Evolutionary conservation across 163 green algal genomes (phyloP).

Genomic region (Smithsoniella earleae): DNA sequence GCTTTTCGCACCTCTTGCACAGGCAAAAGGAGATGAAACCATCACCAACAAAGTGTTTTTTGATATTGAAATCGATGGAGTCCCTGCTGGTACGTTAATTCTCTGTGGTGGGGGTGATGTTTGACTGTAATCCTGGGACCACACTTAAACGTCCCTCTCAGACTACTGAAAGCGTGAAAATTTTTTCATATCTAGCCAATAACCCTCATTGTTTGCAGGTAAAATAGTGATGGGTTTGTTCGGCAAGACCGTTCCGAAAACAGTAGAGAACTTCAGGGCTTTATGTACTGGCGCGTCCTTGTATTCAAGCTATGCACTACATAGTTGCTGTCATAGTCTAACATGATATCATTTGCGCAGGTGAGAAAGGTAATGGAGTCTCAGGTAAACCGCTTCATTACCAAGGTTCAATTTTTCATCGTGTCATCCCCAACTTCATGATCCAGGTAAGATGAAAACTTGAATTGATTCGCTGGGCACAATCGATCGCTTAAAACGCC

Average conservation of each 20-base stretch:
- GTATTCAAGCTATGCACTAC: too few species aligned
- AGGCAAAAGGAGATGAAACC: constrained; percentile 8
- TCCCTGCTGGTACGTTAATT: constrained; percentile 68
- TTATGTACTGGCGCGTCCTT: constrained; percentile 61
- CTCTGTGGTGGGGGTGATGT: neutral
- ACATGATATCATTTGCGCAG: too few species aligned
- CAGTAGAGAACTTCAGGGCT: constrained; percentile 80
- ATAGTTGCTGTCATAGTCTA: too few species aligned
- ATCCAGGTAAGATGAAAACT: too few species aligned
- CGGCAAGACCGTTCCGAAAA: constrained; percentile 86
- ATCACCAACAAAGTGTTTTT: constrained; percentile 53
- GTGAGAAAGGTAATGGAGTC: constrained; percentile 75
- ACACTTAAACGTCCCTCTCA: neutral
- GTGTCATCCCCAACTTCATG: constrained; percentile 74
- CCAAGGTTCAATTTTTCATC: constrained; percentile 87
- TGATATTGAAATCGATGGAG: constrained; percentile 86
- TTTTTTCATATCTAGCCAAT: neutral
- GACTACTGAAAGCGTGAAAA: neutral
- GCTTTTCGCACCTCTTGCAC: too few species aligned
- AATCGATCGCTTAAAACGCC: too few species aligned
- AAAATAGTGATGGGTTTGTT: constrained; percentile 76
- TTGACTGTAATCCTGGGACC: neutral
- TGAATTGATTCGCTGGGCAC: too few species aligned
- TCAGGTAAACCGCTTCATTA: constrained; percentile 81
- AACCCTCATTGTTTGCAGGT: constrained; percentile 38